Conservation (phyloP, 2,329 filamentous ascomycete species). For the Septoria petroselini region DNA sequence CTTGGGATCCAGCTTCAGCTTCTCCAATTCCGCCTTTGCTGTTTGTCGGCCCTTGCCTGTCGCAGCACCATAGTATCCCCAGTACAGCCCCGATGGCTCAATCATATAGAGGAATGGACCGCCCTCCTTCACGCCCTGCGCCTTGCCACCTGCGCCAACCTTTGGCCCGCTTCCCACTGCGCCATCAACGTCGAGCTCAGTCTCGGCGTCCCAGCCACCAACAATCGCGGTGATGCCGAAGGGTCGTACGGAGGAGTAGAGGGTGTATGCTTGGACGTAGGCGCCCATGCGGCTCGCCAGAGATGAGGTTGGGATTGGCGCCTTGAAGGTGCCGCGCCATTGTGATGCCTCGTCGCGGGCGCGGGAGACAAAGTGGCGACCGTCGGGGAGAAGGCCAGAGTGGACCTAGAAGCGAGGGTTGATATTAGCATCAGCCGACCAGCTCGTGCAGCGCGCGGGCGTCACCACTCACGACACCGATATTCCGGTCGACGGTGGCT, state of each 20-base stretch:
- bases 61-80: constrained; percentile 97
- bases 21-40: constrained; percentile 97
- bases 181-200: constrained; percentile 80
- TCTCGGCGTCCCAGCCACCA: constrained; percentile 87
- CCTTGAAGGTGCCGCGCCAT: constrained; percentile 93
- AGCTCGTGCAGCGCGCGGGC: not conserved
- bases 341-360: constrained; percentile 88
- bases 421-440: too few species aligned
- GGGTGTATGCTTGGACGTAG: constrained; percentile 95
- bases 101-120: constrained; percentile 98
- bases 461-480: constrained; percentile 72
- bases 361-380: constrained; percentile 88
- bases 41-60: constrained; percentile 96
- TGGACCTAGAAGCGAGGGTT: constrained; percentile 73
- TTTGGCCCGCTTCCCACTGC: constrained; percentile 80
- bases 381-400: constrained; percentile 90
- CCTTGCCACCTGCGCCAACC: constrained; percentile 79
- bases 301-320: constrained; percentile 82
- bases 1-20: constrained; percentile 69
- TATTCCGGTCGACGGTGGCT: constrained; percentile 86
- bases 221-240: constrained; percentile 96
- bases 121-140: constrained; percentile 69
- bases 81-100: constrained; percentile 93
- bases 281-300: constrained; percentile 90
- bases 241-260: constrained; percentile 93